Evolutionary conservation across 768 basidiomycete genomes (phyloP).

Genomic region (Podaxis sp.): DNA sequence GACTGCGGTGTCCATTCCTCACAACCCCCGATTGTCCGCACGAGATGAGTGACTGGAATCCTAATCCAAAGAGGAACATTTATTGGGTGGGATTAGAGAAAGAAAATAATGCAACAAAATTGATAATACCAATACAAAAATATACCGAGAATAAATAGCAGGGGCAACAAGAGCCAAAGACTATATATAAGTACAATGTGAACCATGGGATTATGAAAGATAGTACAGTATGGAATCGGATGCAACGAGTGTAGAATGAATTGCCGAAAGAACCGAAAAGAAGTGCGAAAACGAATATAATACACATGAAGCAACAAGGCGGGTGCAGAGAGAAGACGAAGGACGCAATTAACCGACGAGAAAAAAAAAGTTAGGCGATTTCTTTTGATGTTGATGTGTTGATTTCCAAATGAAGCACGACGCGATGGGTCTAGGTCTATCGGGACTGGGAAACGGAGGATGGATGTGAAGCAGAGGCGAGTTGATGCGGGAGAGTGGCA

Average conservation of each 20-base stretch:
- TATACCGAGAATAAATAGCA: not conserved
- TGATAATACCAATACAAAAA: constrained; percentile 1
- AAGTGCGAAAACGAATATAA: constrained; percentile 2
- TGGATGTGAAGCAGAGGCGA: not conserved
- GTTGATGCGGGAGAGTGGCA: not conserved
- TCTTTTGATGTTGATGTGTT: not conserved
- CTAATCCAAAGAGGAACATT: not conserved
- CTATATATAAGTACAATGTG: constrained; percentile 1
- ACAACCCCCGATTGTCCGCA: not conserved
- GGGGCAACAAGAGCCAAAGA: not conserved
- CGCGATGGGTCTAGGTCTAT: not conserved
- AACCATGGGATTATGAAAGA: not conserved
- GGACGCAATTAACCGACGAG: not conserved
- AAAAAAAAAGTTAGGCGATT: not conserved
- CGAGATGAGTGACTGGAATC: constrained; percentile 2
- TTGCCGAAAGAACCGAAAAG: not conserved
- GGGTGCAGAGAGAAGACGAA: not conserved
- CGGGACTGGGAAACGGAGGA: not conserved
- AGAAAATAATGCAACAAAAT: constrained; percentile 1
- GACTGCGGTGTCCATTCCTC: not conserved
- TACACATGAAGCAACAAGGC: constrained; percentile 6
- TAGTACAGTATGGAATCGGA: constrained; percentile 2
- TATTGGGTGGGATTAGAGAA: not conserved
- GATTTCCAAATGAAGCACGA: not conserved
- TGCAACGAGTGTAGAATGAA: not conserved